phyloP scores from a whole-genome alignment of 345 rosid species.

The Arabis hirsuta region DNA sequence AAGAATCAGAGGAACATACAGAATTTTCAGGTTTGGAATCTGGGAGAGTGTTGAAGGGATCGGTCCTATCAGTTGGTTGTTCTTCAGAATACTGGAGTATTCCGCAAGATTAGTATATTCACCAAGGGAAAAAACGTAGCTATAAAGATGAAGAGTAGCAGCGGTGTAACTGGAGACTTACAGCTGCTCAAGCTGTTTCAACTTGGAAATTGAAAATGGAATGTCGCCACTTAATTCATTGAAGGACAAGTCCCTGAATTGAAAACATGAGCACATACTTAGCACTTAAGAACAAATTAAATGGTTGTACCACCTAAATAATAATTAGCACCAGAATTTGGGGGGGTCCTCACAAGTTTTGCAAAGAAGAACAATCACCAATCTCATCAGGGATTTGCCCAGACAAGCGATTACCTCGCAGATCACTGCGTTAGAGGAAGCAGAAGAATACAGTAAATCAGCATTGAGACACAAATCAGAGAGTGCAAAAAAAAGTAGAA shows the following conservation, averaged over 20 bases:
- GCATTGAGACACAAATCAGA: background rate
- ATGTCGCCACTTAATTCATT: conserved; percentile 90
- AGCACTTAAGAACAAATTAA: background rate
- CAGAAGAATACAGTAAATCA: conserved; percentile 3
- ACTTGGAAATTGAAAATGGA: conserved; percentile 86
- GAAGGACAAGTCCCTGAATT: conserved; percentile 77
- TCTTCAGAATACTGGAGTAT: conserved; percentile 69
- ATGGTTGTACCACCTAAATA: background rate
- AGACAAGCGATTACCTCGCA: conserved; percentile 71
- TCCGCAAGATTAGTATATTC: conserved; percentile 10
- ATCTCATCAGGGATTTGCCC: conserved; percentile 99
- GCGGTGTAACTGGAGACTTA: conserved; percentile 47
- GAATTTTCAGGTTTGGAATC: conserved; percentile 83
- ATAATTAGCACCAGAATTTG: no score
- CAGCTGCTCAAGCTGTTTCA: conserved; percentile 81
- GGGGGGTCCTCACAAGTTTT: conserved; percentile 63
- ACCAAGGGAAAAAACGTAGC: background rate
- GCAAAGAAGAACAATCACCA: conserved; percentile 83
- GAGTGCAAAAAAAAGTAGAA: conserved; percentile 1
- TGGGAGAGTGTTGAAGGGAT: conserved; percentile 92
- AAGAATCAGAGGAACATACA: conserved; percentile 59
- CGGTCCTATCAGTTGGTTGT: conserved; percentile 86
- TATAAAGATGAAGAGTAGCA: background rate
- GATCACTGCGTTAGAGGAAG: conserved; percentile 56
- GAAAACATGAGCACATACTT: conserved; percentile 11